These are phyloP conservation scores for Monosporascus cannonballus DNA, from an alignment of 2,329 filamentous ascomycete genomes.

Conservation along the genomic window DNA sequence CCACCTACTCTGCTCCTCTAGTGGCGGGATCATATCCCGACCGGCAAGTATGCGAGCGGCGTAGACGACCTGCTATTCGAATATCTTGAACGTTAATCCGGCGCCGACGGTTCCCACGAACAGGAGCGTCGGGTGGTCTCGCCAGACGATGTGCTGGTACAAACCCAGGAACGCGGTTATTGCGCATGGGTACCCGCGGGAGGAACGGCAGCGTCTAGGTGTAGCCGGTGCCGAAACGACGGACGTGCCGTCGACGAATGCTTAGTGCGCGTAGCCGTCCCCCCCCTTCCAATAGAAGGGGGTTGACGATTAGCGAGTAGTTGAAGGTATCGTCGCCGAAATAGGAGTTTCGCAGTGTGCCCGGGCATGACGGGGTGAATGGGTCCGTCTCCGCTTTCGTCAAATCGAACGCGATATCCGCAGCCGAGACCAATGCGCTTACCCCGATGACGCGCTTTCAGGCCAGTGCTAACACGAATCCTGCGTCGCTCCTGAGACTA, in stretches of 20 bases:
- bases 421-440: slow-evolving; percentile 58
- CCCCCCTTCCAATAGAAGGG: slow-evolving; percentile 39
- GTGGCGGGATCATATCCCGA: slow-evolving; percentile 41
- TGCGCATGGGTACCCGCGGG: slow-evolving; percentile 41
- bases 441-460: slow-evolving; percentile 52
- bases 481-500: not conserved
- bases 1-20: slow-evolving; percentile 47
- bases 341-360: slow-evolving; percentile 21
- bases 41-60: slow-evolving; percentile 54
- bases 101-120: slow-evolving; percentile 54
- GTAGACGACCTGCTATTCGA: slow-evolving; percentile 62
- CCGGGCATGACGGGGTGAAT: slow-evolving; percentile 21
- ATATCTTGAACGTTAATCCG: slow-evolving; percentile 61
- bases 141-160: slow-evolving; percentile 53
- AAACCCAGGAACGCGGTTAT: slow-evolving; percentile 52
- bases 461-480: not conserved
- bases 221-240: slow-evolving; percentile 55
- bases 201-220: slow-evolving; percentile 58
- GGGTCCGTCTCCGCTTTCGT: slow-evolving; percentile 10
- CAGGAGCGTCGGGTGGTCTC: slow-evolving; percentile 45
- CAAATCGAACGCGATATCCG: slow-evolving; percentile 39
- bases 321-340: slow-evolving; percentile 22
- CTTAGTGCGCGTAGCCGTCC: slow-evolving; percentile 33
- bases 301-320: slow-evolving; percentile 15
- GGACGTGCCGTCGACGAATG: slow-evolving; percentile 48